Base-by-base conservation (phyloP, 106 monocot species). In the Dioscorea alata region DNA sequence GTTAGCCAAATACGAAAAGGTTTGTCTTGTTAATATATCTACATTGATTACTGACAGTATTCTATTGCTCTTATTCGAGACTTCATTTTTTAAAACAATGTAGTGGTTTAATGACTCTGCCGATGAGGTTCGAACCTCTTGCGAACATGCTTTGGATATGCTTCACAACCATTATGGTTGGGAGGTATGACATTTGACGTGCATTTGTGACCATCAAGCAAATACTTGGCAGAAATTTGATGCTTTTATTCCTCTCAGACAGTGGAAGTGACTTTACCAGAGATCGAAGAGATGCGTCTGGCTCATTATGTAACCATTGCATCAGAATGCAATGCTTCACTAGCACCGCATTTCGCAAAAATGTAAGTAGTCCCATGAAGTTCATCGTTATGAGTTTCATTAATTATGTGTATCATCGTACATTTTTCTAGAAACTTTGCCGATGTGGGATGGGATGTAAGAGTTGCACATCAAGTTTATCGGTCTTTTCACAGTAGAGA, bases 241-340 rank as follows among this genome's bases (percentile, higher is more conserved):
- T 42, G 42, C 6, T 42, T 10, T 42, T 42, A 10, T 6, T 42
- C 57, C 6, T 65, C 10, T 64, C 78, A 94, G 94, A 76, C 77
- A 49, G 80, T 90, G 63, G 87, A 88, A 23, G 81, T 90, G 59
- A 90, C 88, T 4, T 63, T 94, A 50, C 94, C 94, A 21, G 94
- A 94, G 72, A 83, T 94, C 61, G 94, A 94, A 79, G 90, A 90
- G 69, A 94, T 94, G 94, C 85, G 94, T 7, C 69, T 94, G 13
- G 87, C 90, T 71, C 94, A 94, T 72, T 94, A 94, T 59, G 42
- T 81, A 48, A 94, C 94, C 31, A 94, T 94, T 66, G 94, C 85
- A 51, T 85, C 90, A 8, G 94, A 94, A 79, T 90, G 84, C 69
- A 81, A 81, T 13, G 71, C 88, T 64, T 90, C 88, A 33, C 79